phyloP scores from a whole-genome alignment of 148 eudicot genomes.

The Rhododendron vialii region DNA sequence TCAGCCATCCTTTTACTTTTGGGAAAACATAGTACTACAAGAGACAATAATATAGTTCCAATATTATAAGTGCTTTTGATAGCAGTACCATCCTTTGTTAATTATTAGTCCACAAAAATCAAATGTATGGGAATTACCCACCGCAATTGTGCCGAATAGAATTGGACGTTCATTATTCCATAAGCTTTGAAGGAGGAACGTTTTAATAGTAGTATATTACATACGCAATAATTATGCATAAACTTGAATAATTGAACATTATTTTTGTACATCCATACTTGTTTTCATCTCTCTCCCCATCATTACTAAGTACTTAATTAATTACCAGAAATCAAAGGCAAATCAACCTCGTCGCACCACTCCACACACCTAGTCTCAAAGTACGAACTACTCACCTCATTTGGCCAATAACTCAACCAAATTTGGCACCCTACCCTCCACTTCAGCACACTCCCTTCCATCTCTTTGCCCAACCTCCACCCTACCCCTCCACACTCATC shows the following conservation, averaged over 20 bases:
- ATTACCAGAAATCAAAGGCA: conserved; percentile 55
- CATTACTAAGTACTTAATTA: background rate
- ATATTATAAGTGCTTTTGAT: no score
- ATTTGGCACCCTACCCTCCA: conserved; percentile 78
- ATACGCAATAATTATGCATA: background rate
- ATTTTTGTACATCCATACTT: background rate
- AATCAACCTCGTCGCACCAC: conserved; percentile 84
- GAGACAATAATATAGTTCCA: no score
- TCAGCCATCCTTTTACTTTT: background rate
- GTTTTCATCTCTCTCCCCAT: background rate
- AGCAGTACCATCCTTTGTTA: no score
- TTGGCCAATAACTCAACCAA: conserved; percentile 88
- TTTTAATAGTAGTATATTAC: no score
- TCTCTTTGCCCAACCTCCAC: conserved; percentile 78
- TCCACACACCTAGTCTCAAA: conserved; percentile 76
- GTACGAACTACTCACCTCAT: conserved; percentile 48
- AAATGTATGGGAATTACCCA: no score
- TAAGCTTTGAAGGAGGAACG: background rate
- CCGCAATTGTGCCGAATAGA: no score
- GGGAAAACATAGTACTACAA: background rate
- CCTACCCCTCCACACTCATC: conserved; percentile 58
- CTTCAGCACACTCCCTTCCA: conserved; percentile 92
- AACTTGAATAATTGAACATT: background rate
- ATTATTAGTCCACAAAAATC: no score
- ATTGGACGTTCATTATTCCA: background rate